These are phyloP conservation scores for Xylaria cubensis DNA, from an alignment of 495 filamentous ascomycete genomes.

Conservation along the genomic window DNA sequence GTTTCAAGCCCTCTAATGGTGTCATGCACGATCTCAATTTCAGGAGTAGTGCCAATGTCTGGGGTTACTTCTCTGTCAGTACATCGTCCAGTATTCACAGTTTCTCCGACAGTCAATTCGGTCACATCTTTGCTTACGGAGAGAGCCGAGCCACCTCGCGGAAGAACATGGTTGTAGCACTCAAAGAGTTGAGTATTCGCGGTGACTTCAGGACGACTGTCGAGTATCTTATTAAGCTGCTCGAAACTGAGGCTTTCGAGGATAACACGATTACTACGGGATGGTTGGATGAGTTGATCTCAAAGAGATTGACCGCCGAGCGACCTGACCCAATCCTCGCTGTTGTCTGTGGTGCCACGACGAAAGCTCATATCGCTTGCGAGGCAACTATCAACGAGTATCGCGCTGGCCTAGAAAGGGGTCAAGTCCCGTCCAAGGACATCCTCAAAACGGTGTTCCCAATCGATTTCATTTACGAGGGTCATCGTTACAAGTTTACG, in stretches of 20 bases:
- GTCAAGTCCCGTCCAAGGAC: constrained; percentile 95
- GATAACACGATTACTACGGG: constrained; percentile 99
- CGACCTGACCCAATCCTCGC: constrained; percentile 90
- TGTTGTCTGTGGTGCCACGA: constrained; percentile 91
- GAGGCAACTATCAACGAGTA: constrained; percentile 89
- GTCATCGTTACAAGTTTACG: constrained; percentile 95
- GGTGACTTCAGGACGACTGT: constrained; percentile 99
- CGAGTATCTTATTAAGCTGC: constrained; percentile 97
- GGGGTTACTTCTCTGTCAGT: constrained; percentile 99
- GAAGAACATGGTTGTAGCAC: constrained; percentile 98
- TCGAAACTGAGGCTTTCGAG: constrained; percentile 98
- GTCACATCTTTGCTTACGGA: constrained; percentile 98
- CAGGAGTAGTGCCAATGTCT: constrained; percentile 96
- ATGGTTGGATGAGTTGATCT: constrained; percentile 98
- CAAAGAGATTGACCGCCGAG: constrained; percentile 96
- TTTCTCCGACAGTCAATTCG: constrained; percentile 98
- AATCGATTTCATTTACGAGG: constrained; percentile 98
- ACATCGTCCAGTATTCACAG: constrained; percentile 96
- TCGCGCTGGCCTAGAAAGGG: constrained; percentile 87
- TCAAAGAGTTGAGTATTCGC: constrained; percentile 99
- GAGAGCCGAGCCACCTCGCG: constrained; percentile 94
- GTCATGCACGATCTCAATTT: constrained; percentile 99
- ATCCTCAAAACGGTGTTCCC: constrained; percentile 97
- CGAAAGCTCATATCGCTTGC: constrained; percentile 92
- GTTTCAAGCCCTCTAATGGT: constrained; percentile 99